A percentile compares a stretch with the other conserved stretches of the same genome.
Conservation (phyloP, 163 green algal species). For the Chlamydomonas reinhardtii region DNA sequence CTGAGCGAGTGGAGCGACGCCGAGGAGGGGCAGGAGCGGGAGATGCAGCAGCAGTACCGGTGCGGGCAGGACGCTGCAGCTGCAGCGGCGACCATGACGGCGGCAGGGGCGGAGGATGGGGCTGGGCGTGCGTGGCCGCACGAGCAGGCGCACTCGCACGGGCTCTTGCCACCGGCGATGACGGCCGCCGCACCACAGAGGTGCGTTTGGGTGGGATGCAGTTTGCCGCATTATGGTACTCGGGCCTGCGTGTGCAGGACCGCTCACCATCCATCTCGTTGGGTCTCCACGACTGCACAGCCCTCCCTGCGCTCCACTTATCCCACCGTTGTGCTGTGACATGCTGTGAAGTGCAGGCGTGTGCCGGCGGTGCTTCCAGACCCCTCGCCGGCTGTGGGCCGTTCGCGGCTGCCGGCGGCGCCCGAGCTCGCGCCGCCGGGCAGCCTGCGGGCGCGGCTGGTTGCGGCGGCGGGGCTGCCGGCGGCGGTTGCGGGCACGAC, state of each 20-base stretch:
- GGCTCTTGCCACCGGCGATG: background rate
- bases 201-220: no score
- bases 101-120: background rate
- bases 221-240: no score
- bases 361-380: background rate
- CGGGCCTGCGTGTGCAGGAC: no score
- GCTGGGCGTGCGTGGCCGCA: background rate
- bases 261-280: no score
- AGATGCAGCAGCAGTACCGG: no score
- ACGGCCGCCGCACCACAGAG: no score
- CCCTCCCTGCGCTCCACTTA: no score
- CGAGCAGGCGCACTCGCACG: no score
- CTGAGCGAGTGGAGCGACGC: conserved; percentile 40
- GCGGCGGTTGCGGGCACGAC: background rate
- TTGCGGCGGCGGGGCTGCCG: conserved; percentile 25
- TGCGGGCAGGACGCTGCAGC: background rate
- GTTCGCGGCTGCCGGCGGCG: background rate
- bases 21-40: background rate
- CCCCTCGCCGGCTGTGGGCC: background rate
- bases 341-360: background rate
- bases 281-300: no score
- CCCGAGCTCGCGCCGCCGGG: background rate
- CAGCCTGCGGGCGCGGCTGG: conserved; percentile 10
- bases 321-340: no score
- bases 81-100: background rate